A percentile compares a stretch with the other conserved stretches of the same genome.
phyloP scores from a whole-genome alignment of 257 asterid species.

The Coffea canephora region DNA sequence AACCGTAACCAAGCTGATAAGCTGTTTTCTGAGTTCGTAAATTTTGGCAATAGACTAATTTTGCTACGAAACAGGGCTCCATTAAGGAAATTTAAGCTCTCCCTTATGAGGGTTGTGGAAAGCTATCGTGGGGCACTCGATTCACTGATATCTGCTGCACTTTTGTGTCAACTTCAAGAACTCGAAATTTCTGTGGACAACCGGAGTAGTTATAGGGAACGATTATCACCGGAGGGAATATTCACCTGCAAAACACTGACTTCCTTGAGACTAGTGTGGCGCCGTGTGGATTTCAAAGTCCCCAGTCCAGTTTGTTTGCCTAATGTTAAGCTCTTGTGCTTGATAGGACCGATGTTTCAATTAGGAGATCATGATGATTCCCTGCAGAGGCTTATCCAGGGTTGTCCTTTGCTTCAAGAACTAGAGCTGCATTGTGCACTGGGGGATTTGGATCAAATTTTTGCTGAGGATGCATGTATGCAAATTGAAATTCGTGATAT shows the following conservation, averaged over 20 bases:
- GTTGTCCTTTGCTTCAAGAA: conserved; percentile 9
- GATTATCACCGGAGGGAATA: not conserved
- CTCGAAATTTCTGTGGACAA: not conserved
- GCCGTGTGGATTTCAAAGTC: not conserved
- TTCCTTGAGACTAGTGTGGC: not conserved
- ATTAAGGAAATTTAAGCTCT: not conserved
- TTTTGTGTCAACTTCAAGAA: conserved; percentile 6
- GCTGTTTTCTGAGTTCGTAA: not conserved
- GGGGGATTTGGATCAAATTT: too few relatives aligned
- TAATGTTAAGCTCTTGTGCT: not conserved
- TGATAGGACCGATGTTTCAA: not conserved
- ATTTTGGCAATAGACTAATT: too few relatives aligned
- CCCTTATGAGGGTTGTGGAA: not conserved
- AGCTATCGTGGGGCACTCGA: not conserved
- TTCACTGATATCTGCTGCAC: conserved; percentile 4
- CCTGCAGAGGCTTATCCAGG: conserved; percentile 5
- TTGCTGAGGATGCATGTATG: too few relatives aligned
- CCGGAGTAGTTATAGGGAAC: not conserved
- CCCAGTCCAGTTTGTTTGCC: not conserved
- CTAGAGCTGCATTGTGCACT: not conserved
- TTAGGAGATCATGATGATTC: not conserved
- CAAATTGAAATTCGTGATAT: not conserved
- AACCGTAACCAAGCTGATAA: not conserved
- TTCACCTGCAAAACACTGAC: not conserved
- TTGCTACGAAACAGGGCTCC: not conserved